Percentiles rank a stretch among this genome's conserved stretches.
Evolutionary conservation across 306 rosid species (phyloP).

Genomic region (Prinsepia uniflora): DNA sequence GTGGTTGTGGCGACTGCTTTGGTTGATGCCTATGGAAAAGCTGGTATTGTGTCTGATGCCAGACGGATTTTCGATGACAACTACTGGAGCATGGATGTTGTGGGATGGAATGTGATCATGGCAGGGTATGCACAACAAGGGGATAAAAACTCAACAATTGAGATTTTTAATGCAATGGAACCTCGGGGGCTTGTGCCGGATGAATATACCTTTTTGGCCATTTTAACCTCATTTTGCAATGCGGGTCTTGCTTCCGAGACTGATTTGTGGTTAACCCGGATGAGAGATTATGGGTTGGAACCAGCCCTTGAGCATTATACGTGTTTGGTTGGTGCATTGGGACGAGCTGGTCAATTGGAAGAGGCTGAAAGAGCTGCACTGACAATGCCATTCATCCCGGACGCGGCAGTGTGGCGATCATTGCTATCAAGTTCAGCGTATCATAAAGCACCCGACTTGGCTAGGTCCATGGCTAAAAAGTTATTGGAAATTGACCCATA

Average conservation of each 20-base stretch:
- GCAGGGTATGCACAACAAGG: conserved; percentile 81
- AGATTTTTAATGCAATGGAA: conserved; percentile 35
- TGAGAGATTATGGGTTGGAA: conserved; percentile 58
- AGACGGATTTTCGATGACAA: conserved; percentile 58
- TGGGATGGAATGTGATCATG: conserved; percentile 88
- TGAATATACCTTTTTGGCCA: conserved; percentile 67
- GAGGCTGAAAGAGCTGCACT: conserved; percentile 60
- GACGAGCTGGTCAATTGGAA: conserved; percentile 38
- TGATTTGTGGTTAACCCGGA: conserved; percentile 60
- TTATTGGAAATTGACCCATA: conserved; percentile 58
- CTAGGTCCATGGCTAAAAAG: conserved; percentile 56
- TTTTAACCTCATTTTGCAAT: conserved; percentile 52
- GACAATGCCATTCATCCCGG: conserved; percentile 67
- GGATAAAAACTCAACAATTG: conserved; percentile 27
- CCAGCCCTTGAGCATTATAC: conserved; percentile 82
- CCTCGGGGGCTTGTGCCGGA: conserved; percentile 52
- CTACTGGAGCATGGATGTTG: conserved; percentile 39
- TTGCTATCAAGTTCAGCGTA: conserved; percentile 58
- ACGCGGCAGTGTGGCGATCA: conserved; percentile 89
- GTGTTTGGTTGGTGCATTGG: conserved; percentile 39
- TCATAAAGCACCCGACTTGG: conserved; percentile 59
- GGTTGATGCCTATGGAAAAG: conserved; percentile 72
- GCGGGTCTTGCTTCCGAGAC: conserved; percentile 53
- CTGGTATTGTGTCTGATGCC: conserved; percentile 67
- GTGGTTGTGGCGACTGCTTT: conserved; percentile 58